A percentile compares a stretch with the other conserved stretches of the same genome.
These are phyloP conservation scores for Camelina neglecta DNA, from an alignment of 345 rosid genomes.

Conservation along the genomic window DNA sequence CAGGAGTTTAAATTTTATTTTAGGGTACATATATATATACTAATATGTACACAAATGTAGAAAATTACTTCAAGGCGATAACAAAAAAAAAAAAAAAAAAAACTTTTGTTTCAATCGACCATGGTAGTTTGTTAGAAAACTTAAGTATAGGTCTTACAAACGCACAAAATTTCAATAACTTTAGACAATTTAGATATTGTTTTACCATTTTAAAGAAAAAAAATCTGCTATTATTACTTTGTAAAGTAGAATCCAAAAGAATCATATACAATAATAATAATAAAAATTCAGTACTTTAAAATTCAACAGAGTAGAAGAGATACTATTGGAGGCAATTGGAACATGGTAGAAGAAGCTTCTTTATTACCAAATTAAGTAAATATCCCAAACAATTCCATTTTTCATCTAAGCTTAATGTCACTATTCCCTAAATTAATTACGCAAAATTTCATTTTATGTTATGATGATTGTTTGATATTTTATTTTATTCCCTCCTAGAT, in stretches of 20 bases:
- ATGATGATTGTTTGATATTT: conserved; percentile 34
- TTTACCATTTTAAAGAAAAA: not conserved
- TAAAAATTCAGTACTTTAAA: not conserved
- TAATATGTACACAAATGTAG: not conserved
- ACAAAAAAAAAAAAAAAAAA: not conserved
- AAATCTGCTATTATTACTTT: not conserved
- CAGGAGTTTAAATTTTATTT: not conserved
- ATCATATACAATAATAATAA: not conserved
- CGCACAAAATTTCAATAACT: not conserved
- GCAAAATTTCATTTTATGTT: conserved; percentile 15
- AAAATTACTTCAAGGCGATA: no score
- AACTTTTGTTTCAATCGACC: not conserved
- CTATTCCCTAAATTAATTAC: conserved; percentile 41
- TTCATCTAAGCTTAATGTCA: conserved; percentile 39
- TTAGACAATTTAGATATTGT: not conserved
- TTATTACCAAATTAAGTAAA: conserved; percentile 41
- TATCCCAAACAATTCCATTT: conserved; percentile 43
- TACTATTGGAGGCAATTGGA: conserved; percentile 35
- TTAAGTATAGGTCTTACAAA: conserved; percentile 6
- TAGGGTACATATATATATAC: no score
- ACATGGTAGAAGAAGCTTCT: conserved; percentile 40
- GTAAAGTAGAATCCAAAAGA: conserved; percentile 25
- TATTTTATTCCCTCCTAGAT: not conserved
- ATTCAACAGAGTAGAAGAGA: conserved; percentile 29
- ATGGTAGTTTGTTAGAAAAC: not conserved